These are phyloP conservation scores for Solanum appendiculatum DNA, from an alignment of 257 asterid genomes.

Conservation along the genomic window DNA sequence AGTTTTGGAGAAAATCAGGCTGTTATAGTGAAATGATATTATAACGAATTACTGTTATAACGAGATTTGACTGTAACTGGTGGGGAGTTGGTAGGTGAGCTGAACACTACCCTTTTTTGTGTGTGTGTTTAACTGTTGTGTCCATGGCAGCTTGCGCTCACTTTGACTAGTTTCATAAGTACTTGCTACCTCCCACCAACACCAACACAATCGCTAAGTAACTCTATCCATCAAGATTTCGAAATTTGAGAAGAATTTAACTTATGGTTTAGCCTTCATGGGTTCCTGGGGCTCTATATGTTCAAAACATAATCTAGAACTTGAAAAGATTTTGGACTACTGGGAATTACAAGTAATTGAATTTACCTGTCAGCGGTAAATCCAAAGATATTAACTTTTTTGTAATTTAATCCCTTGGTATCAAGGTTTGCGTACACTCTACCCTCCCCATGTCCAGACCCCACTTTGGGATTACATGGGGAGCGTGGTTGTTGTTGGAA, in stretches of 20 bases:
- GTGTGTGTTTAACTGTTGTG: neutral
- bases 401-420: neutral
- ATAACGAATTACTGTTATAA: neutral
- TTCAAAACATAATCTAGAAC: neutral
- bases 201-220: neutral
- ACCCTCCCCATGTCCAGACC: neutral
- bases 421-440: neutral
- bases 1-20: neutral
- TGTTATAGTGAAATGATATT: neutral
- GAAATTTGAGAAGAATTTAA: neutral
- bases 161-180: neutral
- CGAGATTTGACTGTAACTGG: neutral
- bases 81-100: neutral
- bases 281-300: neutral
- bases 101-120: neutral
- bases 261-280: neutral
- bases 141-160: neutral
- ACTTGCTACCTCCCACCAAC: neutral
- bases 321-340: neutral
- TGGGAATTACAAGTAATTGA: neutral
- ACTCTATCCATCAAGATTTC: neutral
- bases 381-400: neutral
- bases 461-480: neutral
- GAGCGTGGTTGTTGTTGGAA: neutral
- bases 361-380: neutral